These are phyloP conservation scores for Diaporthe ilicicola DNA, from an alignment of 2,329 filamentous ascomycete genomes.

Conservation along the genomic window DNA sequence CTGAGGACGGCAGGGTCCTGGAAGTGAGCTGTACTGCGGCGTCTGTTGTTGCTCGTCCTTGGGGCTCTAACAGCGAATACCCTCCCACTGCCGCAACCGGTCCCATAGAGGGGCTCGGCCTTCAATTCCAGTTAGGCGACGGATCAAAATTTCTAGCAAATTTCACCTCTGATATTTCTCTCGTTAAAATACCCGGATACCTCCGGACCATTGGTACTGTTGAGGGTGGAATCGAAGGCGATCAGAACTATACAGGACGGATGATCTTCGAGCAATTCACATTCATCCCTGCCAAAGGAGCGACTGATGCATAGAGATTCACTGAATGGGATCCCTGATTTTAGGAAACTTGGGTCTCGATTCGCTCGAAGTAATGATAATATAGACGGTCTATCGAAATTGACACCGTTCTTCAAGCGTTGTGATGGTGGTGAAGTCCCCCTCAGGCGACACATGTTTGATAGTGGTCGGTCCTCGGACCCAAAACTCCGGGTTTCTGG, in stretches of 20 bases:
- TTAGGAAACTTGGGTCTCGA: too few relatives aligned
- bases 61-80: slow-evolving; percentile 16
- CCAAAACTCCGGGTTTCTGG: neutral
- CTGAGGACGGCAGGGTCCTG: slow-evolving; percentile 37
- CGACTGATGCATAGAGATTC: neutral
- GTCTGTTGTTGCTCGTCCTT: slow-evolving; percentile 20
- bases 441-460: too few relatives aligned
- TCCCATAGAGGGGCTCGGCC: neutral
- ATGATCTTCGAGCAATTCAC: slow-evolving; percentile 13
- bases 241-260: neutral
- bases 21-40: neutral
- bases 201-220: slow-evolving; percentile 2
- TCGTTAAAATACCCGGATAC: neutral
- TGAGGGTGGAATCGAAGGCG: neutral
- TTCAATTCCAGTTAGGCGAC: slow-evolving; percentile 12
- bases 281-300: neutral
- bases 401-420: too few relatives aligned
- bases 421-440: too few relatives aligned
- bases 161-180: neutral
- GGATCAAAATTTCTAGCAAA: slow-evolving; percentile 4
- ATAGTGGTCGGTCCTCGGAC: neutral
- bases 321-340: too few relatives aligned
- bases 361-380: too few relatives aligned
- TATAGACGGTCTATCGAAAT: neutral
- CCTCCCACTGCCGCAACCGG: slow-evolving; percentile 2